A percentile compares a stretch with the other conserved stretches of the same genome.
These are phyloP conservation scores for Aechmea fasciata DNA, from an alignment of 176 grass and related monocot genomes.

Conservation along the genomic window DNA sequence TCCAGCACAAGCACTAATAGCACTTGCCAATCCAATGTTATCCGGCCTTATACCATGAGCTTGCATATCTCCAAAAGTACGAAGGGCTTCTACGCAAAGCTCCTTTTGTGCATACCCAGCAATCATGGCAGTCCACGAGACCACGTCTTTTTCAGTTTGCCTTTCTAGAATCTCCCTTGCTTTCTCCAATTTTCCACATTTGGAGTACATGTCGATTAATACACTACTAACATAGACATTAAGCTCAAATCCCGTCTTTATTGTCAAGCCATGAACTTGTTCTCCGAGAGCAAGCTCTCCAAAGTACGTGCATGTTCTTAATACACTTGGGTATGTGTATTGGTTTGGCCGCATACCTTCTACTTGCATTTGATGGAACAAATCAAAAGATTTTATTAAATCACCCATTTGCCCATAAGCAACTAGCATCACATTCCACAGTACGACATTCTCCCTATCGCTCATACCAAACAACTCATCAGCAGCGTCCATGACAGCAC, in stretches of 20 bases:
- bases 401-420: constrained; percentile 47
- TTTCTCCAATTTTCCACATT: constrained; percentile 33
- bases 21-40: constrained; percentile 67
- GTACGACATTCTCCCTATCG: constrained; percentile 44
- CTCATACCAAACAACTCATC: constrained; percentile 34
- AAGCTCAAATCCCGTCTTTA: constrained; percentile 33
- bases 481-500: constrained; percentile 32
- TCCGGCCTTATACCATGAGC: constrained; percentile 45
- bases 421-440: constrained; percentile 74
- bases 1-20: constrained; percentile 59
- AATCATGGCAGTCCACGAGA: constrained; percentile 70
- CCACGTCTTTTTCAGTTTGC: constrained; percentile 53
- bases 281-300: constrained; percentile 46
- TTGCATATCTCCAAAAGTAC: constrained; percentile 62
- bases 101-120: constrained; percentile 66
- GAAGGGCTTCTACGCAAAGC: constrained; percentile 41
- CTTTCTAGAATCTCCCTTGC: constrained; percentile 43
- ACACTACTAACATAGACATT: constrained; percentile 69
- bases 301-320: constrained; percentile 47
- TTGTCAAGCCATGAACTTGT: constrained; percentile 44
- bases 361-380: constrained; percentile 53
- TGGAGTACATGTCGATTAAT: constrained; percentile 66
- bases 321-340: constrained; percentile 67
- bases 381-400: constrained; percentile 45
- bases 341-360: constrained; percentile 41